A percentile compares a stretch with the other conserved stretches of the same genome.
Evolutionary conservation across 2,329 filamentous ascomycete genomes (phyloP).

Genomic region (Neonectria neomacrospora): DNA sequence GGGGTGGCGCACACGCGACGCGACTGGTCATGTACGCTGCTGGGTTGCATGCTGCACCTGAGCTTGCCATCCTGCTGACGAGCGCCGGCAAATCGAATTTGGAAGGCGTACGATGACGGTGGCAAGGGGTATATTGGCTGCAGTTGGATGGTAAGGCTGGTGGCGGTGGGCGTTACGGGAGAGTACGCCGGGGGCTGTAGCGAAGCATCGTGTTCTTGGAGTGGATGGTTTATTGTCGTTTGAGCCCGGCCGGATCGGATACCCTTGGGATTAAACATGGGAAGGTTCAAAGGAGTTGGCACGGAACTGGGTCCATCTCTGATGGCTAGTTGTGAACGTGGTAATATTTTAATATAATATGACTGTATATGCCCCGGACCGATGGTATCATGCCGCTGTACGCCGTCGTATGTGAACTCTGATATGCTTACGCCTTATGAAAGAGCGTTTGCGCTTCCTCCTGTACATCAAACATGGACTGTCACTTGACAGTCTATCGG

Average conservation of each 20-base stretch:
- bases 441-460: neutral
- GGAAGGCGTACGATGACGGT: slow-evolving; percentile 2
- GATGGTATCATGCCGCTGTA: slow-evolving; percentile 20
- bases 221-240: neutral
- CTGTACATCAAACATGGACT: neutral
- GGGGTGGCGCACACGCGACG: neutral
- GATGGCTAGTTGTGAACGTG: slow-evolving; percentile 1
- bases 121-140: neutral
- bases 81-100: neutral
- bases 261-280: slow-evolving; percentile 1
- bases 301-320: neutral
- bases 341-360: slow-evolving; percentile 17
- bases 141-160: neutral
- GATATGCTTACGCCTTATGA: neutral
- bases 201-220: neutral
- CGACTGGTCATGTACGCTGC: neutral
- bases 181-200: neutral
- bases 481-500: neutral
- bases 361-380: slow-evolving; percentile 1
- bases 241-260: neutral
- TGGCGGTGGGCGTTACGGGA: neutral
- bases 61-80: too few relatives aligned
- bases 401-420: slow-evolving; percentile 11
- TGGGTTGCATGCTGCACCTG: neutral
- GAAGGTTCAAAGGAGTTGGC: neutral